Percentiles rank a stretch among this genome's conserved stretches.
Evolutionary conservation across 768 basidiomycete genomes (phyloP).

Genomic region (Leccinum ochraceum): DNA sequence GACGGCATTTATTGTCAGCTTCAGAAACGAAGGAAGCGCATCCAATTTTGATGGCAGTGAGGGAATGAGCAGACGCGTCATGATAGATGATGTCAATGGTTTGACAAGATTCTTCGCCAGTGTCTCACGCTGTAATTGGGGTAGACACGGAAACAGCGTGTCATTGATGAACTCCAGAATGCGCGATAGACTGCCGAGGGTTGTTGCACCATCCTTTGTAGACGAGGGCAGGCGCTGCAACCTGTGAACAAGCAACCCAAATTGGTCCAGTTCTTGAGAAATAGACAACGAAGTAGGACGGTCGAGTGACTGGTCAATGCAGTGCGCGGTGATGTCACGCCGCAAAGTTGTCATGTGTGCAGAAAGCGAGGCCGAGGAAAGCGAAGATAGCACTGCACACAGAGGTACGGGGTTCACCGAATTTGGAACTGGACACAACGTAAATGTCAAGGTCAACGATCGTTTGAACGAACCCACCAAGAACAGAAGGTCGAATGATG

Average conservation of each 20-base stretch:
- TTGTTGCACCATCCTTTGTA: conserved; percentile 36
- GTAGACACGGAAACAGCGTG: conserved; percentile 58
- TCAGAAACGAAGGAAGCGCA: conserved; percentile 61
- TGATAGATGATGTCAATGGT: conserved; percentile 58
- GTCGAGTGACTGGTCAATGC: conserved; percentile 57
- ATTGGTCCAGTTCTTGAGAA: conserved; percentile 35
- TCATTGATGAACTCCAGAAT: conserved; percentile 64
- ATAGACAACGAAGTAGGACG: conserved; percentile 49
- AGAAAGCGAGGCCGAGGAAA: conserved; percentile 55
- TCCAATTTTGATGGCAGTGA: conserved; percentile 67
- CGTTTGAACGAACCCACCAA: conserved; percentile 34
- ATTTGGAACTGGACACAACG: conserved; percentile 50
- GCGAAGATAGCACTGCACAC: conserved; percentile 55
- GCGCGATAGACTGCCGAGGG: conserved; percentile 54
- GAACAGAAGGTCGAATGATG: conserved; percentile 51
- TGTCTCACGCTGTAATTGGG: conserved; percentile 41
- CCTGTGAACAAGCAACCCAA: conserved; percentile 40
- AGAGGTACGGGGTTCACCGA: conserved; percentile 53
- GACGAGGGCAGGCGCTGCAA: conserved; percentile 51
- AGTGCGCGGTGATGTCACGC: conserved; percentile 60
- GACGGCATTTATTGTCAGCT: conserved; percentile 56
- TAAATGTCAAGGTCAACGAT: conserved; percentile 5
- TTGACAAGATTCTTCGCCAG: conserved; percentile 63
- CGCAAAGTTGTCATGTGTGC: conserved; percentile 60
- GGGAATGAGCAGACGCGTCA: conserved; percentile 67